A percentile compares a stretch with the other conserved stretches of the same genome.
phyloP scores from a whole-genome alignment of 768 basidiomycete genomes.

The Leccinellum rugosiceps region DNA sequence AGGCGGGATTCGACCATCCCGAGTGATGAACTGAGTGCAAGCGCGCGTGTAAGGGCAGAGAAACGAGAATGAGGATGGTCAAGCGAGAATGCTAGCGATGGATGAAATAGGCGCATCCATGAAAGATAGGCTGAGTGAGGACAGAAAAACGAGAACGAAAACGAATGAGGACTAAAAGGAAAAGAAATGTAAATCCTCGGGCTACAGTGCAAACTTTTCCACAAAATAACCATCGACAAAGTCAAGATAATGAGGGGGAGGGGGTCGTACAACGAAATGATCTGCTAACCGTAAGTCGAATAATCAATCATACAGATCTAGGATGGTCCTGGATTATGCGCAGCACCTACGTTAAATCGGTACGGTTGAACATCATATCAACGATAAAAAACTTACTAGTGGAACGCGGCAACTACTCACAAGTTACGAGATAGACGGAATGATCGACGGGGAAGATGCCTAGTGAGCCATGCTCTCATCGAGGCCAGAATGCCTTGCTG shows the following conservation, averaged over 20 bases:
- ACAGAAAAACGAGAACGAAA: neutral
- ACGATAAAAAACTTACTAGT: neutral
- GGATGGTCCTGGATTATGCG: neutral
- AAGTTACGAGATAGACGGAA: neutral
- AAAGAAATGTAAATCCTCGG: neutral
- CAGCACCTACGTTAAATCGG: neutral
- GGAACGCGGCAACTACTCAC: neutral
- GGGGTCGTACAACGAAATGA: neutral
- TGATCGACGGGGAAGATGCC: neutral
- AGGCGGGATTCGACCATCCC: neutral
- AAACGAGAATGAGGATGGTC: neutral
- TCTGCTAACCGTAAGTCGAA: neutral
- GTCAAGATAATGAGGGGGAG: neutral
- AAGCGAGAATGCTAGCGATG: neutral
- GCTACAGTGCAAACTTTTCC: neutral
- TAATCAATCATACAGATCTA: neutral
- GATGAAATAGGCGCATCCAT: neutral
- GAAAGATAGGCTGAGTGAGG: neutral
- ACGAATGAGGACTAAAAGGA: neutral
- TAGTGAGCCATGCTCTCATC: rapidly evolving
- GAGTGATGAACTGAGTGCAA: neutral
- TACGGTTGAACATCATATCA: neutral
- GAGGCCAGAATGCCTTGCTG: neutral
- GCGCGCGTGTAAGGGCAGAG: neutral
- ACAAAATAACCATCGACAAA: neutral